Evolutionary conservation across 1,139 yeast genomes (phyloP).

Genomic region (Sugiyamaella novakii): DNA sequence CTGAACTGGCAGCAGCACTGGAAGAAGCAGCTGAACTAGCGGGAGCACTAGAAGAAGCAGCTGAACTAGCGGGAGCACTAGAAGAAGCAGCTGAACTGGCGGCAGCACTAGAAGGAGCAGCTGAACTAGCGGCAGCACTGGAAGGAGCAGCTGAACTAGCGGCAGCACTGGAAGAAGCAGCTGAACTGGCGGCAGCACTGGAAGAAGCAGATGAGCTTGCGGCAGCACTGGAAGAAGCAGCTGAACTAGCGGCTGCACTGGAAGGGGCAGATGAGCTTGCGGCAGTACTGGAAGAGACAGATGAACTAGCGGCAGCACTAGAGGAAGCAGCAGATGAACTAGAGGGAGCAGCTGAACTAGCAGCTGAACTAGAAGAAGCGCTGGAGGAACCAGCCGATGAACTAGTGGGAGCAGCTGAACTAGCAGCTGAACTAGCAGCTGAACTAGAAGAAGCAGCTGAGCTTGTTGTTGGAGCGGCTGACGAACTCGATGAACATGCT

Average conservation of each 20-base stretch:
- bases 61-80: background rate
- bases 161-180: slow-evolving; percentile 18
- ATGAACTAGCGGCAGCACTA: slow-evolving; percentile 1
- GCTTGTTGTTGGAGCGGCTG: slow-evolving; percentile 3
- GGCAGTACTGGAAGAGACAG: slow-evolving; percentile 7
- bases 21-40: slow-evolving; percentile 6
- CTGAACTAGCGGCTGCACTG: slow-evolving; percentile 2
- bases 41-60: slow-evolving; percentile 3
- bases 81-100: slow-evolving; percentile 15
- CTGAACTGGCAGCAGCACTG: slow-evolving; percentile 11
- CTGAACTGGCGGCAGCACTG: slow-evolving; percentile 13
- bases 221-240: slow-evolving; percentile 12
- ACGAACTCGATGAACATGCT: background rate
- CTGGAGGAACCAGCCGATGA: slow-evolving; percentile 5
- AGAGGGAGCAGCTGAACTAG: slow-evolving; percentile 10
- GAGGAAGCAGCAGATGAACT: background rate
- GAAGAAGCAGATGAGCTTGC: slow-evolving; percentile 11
- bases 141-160: slow-evolving; percentile 12
- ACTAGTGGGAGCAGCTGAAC: background rate
- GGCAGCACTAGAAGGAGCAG: slow-evolving; percentile 9
- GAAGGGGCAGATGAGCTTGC: slow-evolving; percentile 1
- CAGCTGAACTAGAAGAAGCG: slow-evolving; percentile 8
- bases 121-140: slow-evolving; percentile 2
- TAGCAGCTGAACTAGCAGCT: slow-evolving; percentile 5
- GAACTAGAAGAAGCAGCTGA: background rate